These are phyloP conservation scores for Ambrosia hybrid DNA, from an alignment of 140 eudicot species.

Conservation along the genomic window DNA sequence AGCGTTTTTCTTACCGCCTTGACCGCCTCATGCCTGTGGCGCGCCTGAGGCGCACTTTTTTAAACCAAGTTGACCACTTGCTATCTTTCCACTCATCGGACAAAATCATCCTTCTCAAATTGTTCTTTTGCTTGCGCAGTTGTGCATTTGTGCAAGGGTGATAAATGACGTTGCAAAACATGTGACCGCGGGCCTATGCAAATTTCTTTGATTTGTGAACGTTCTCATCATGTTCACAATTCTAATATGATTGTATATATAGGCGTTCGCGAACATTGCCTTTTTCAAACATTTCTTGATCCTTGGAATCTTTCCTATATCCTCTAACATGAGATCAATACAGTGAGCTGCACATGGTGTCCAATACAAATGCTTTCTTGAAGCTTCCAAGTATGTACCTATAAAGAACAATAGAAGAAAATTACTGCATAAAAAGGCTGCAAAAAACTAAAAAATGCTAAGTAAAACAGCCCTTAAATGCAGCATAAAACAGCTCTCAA, in stretches of 20 bases:
- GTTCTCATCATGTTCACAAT: constrained; percentile 22
- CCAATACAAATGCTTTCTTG: neutral
- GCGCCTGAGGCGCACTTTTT: too few species aligned
- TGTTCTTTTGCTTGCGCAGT: neutral
- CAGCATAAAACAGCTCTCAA: too few species aligned
- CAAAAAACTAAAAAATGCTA: neutral
- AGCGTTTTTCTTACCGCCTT: too few species aligned
- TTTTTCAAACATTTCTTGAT: constrained; percentile 4
- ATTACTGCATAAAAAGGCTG: neutral
- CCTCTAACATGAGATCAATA: neutral
- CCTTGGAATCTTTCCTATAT: neutral
- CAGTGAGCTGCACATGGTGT: neutral
- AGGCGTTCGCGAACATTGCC: constrained; percentile 4
- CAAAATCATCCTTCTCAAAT: neutral
- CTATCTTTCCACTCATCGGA: neutral
- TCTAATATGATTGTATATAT: constrained; percentile 7
- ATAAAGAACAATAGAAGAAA: neutral
- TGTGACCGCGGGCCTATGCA: neutral
- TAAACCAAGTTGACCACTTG: too few species aligned
- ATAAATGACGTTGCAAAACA: constrained; percentile 5
- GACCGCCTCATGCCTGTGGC: too few species aligned
- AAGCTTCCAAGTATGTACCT: neutral
- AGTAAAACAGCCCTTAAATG: too few species aligned
- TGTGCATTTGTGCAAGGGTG: neutral
- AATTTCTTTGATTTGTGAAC: constrained; percentile 2